Evolutionary conservation across 1,284 basidiomycete species (phyloP), one percentile per base, ranked within the genome.

Genomic region (Inonotus obliquus): DNA sequence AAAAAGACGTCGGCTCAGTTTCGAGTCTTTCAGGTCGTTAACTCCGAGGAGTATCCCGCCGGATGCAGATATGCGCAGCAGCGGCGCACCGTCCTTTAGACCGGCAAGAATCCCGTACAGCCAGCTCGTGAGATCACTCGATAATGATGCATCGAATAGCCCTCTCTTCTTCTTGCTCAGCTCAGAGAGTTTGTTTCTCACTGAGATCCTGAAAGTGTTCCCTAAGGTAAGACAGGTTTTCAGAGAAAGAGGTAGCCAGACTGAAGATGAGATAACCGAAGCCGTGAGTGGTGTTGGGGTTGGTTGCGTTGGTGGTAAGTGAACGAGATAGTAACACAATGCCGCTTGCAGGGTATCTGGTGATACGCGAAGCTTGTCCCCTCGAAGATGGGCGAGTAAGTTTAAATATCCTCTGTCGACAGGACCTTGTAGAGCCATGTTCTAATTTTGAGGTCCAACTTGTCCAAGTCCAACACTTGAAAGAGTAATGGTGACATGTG

Each of bases 231-330:
- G 76, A 14, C 88, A 77, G 65, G 78, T 81, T 21, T 75, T 68
- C 63, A 82, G 73, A 2, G 79, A 76, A 57, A 82, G 76, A 0
- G 81, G 78, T 21, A 76, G 74, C 48, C 84, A 81, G 67, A 83
- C 81, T 1, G 84, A 80, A 47, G 85, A 86, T 41, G 82, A 81
- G 61, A 90, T 78, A 38, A 83, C 77, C 7, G 82, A 79, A n/a
- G 85, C 88, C 0, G 84, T 79, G 17, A 91, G 78, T 0, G 86
- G 81, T 0, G 87, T 87, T 2, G 88, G 83, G 0, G 80, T 74
- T 4, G 80, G 83, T 17, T 75, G 68, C 0, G 80, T 74, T 4
- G 79, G 82, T 14, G 75, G 69, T 35, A 80, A 74, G 19, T 76
- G 75, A 0, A 85, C 78, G 47, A 91, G 80, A 65, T 88, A 84